Conservation (phyloP, 2,329 filamentous ascomycete genomes). For the Monilinia polystroma region DNA sequence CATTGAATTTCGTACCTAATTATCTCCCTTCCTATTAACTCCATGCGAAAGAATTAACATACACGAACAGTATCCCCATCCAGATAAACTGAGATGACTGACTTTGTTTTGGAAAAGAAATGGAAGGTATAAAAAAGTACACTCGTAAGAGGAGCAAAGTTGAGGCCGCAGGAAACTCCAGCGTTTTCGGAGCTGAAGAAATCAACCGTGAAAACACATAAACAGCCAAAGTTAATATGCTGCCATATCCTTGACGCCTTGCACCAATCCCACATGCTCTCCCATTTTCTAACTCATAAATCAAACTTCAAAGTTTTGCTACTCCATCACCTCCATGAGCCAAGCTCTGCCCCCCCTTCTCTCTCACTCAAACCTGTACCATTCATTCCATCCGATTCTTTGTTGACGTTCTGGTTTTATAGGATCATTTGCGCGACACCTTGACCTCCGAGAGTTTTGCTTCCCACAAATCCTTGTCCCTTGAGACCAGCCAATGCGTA, state of each 20-base stretch:
- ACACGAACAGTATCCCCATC: slow-evolving; percentile 6
- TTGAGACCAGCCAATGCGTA: slow-evolving; percentile 78
- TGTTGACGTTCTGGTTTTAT: slow-evolving; percentile 45
- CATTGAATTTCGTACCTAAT: slow-evolving; percentile 2
- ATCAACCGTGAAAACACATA: slow-evolving; percentile 29
- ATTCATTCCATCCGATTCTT: neutral
- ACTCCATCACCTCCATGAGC: neutral
- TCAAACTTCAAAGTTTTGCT: slow-evolving; percentile 6
- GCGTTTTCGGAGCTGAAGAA: slow-evolving; percentile 1
- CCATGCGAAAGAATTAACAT: neutral
- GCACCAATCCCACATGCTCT: slow-evolving; percentile 30
- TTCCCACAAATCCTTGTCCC: slow-evolving; percentile 83
- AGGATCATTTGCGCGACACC: slow-evolving; percentile 99
- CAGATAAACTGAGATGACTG: slow-evolving; percentile 12
- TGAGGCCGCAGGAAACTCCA: slow-evolving; percentile 14
- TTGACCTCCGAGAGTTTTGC: slow-evolving; percentile 92
- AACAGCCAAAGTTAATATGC: slow-evolving; percentile 29
- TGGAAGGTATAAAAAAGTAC: slow-evolving; percentile 34
- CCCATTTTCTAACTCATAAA: slow-evolving; percentile 25
- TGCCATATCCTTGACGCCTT: slow-evolving; percentile 29
- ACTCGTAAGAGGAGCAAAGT: slow-evolving; percentile 13
- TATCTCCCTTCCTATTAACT: slow-evolving; percentile 4
- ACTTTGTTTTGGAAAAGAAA: neutral
- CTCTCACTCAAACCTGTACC: neutral
- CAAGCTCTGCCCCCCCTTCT: neutral